Evolutionary conservation across 2,329 filamentous ascomycete genomes (phyloP).

Genomic region (Tolypocladium inflatum): DNA sequence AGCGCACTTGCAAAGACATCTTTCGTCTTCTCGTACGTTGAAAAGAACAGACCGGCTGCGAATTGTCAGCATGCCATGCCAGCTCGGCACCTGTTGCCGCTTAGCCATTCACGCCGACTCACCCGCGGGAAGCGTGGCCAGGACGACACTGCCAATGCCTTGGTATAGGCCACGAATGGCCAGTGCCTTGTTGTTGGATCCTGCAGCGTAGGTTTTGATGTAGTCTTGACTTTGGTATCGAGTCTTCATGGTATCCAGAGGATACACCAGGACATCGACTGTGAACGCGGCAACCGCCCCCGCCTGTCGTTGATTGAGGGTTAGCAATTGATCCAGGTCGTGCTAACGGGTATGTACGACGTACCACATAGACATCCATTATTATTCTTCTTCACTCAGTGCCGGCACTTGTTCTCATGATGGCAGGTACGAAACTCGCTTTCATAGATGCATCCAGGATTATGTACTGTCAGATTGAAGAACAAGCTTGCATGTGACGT

Average conservation of each 20-base stretch:
- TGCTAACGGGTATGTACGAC: not conserved
- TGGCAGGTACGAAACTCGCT: not conserved
- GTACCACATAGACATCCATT: slow-evolving; percentile 23
- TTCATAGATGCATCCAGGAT: too few relatives aligned
- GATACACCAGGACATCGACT: slow-evolving; percentile 78
- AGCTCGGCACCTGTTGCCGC: not conserved
- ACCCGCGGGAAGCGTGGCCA: slow-evolving; percentile 86
- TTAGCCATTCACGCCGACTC: slow-evolving; percentile 9
- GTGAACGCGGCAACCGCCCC: slow-evolving; percentile 79
- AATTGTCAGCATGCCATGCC: not conserved
- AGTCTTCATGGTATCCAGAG: slow-evolving; percentile 84
- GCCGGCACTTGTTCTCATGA: not conserved
- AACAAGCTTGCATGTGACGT: too few relatives aligned
- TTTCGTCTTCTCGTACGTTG: slow-evolving; percentile 76
- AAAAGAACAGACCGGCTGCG: slow-evolving; percentile 77
- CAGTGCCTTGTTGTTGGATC: slow-evolving; percentile 42
- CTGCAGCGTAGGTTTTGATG: slow-evolving; percentile 51
- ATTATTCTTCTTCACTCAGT: not conserved
- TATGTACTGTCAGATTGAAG: too few relatives aligned
- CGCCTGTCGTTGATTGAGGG: slow-evolving; percentile 40
- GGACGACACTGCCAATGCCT: slow-evolving; percentile 73
- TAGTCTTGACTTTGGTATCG: slow-evolving; percentile 74
- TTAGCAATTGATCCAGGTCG: not conserved
- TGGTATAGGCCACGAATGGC: slow-evolving; percentile 71
- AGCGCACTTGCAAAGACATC: slow-evolving; percentile 43